Evolutionary conservation across 345 rosid genomes (phyloP).

Genomic region (Rubroshorea leprosula): DNA sequence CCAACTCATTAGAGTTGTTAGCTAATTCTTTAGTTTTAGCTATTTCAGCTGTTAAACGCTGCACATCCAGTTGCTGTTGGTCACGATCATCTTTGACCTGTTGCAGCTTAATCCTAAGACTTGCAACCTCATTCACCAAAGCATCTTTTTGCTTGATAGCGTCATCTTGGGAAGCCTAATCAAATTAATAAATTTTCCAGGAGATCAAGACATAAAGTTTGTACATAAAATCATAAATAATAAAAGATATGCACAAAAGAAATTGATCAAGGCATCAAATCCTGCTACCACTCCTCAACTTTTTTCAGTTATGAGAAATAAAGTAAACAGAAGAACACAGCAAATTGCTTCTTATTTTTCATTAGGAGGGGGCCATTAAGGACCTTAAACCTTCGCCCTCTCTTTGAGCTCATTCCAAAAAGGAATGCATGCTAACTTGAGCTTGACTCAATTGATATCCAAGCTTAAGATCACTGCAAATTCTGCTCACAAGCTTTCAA

Average conservation of each 20-base stretch:
- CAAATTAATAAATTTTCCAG: conserved; percentile 10
- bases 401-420: too few species aligned
- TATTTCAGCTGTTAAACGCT: conserved; percentile 46
- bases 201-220: conserved; percentile 4
- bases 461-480: too few species aligned
- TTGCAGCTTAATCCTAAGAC: conserved; percentile 60
- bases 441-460: too few species aligned
- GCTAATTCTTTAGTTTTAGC: conserved; percentile 62
- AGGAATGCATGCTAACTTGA: too few species aligned
- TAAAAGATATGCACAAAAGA: neutral
- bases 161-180: conserved; percentile 75
- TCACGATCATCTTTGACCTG: conserved; percentile 70
- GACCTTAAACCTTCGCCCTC: too few species aligned
- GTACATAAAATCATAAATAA: neutral
- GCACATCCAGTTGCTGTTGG: conserved; percentile 40
- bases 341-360: too few species aligned
- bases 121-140: conserved; percentile 57
- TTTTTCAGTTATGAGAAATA: too few species aligned
- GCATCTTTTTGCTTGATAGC: conserved; percentile 60
- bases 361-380: too few species aligned
- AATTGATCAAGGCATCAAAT: neutral
- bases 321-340: too few species aligned
- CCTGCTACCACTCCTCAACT: neutral
- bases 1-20: conserved; percentile 61
- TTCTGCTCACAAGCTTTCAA: too few species aligned